Base-by-base conservation (phyloP, 805 yeast genomes). In the Yamadazyma laniorum region DNA sequence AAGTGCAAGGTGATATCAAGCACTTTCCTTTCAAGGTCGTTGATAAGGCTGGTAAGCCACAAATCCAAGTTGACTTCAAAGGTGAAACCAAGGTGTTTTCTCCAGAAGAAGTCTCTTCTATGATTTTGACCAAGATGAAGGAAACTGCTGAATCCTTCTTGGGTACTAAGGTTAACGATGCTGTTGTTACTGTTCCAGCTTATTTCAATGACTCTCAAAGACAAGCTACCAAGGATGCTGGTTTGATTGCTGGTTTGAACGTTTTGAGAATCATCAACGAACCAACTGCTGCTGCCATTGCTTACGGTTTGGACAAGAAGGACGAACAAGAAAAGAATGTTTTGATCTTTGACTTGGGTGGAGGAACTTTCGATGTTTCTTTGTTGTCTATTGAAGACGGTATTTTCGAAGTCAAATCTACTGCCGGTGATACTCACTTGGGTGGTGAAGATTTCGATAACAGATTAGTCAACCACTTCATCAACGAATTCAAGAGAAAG, bases 361-460 rank as follows among this genome's bases (percentile, higher is more conserved):
- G 74, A 51, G 74, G 74, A 60, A 67, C 74, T 49, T 67, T 68
- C 58, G 67, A 58, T 66, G 74, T 68, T 37, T 68, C 74, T 37
- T 58, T 68, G 43, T 64, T 68, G 54, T 63, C 73, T 42, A 68
- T 68, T 45, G 73, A 68, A 56, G 73, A 66, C 48, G 73, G 74
- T 65, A 66, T 68, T 50, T 68, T 68, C 52, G 73, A 68, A 63
- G 74, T 68, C 43, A 68, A 68, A 63, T 54, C 74, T 45, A 68
- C 74, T 45, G 74, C 74, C 51, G 74, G 73, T 64, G 74, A 69
- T 52, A 68, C 72, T 52, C 68, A 69, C 59, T 59, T 59, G 44
- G 97, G 97, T 78, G 97, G 97, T 82, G 96, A 90, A 75, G 98
- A 90, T 75, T 91, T 91, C 70, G 98, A 91, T 71, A 80, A 87